Evolutionary conservation across 2,329 filamentous ascomycete genomes (phyloP), one percentile per base, ranked within the genome.

Genomic region (Colletotrichum sp.): DNA sequence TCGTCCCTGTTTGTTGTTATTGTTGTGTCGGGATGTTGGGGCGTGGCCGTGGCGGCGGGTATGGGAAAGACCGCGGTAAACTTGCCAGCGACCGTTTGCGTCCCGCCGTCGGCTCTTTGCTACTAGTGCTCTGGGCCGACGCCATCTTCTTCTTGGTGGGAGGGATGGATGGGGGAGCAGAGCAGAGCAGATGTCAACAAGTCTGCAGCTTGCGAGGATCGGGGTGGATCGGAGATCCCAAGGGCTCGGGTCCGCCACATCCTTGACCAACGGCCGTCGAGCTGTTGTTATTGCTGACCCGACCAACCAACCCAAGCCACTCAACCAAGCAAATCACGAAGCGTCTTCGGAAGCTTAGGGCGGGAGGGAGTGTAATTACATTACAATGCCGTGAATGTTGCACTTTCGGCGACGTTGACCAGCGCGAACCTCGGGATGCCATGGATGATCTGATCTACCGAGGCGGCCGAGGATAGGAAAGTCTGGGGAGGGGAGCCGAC

Each of bases 171-270:
- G 39, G 39, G 18, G 16, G 39, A 43, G 39, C 18, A n/a, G 18
- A 43, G 16, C 36, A 39, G 34, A 48, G 43, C 18, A 48, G 43
- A 21, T 21, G 43, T 52, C 43, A 52, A 52, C 43, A 52, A 52
- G 43, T 52, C 6, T 52, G 43, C 43, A 52, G 43, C 43, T 52
- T 52, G 43, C 43, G 43, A 57, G 36, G 65, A 16, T 67, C 72
- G 72, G 67, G 67, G 48, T 55, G 36, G 61, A 72, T 72, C 72
- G 72, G 60, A 48, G 61, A 67, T 71, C 39, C 43, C 52, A 63
- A 36, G 61, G 16, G 39, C 15, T 36, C 68, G 71, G 71, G 30
- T 61, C 30, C 34, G 65, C 65, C 30, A 32, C 66, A 32, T 61
- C n/a, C 28, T 28, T 21, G 59, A 52, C 43, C 43, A 52, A 52